Base-by-base conservation (phyloP, 345 rosid genomes). In the Bruguiera parviflora region DNA sequence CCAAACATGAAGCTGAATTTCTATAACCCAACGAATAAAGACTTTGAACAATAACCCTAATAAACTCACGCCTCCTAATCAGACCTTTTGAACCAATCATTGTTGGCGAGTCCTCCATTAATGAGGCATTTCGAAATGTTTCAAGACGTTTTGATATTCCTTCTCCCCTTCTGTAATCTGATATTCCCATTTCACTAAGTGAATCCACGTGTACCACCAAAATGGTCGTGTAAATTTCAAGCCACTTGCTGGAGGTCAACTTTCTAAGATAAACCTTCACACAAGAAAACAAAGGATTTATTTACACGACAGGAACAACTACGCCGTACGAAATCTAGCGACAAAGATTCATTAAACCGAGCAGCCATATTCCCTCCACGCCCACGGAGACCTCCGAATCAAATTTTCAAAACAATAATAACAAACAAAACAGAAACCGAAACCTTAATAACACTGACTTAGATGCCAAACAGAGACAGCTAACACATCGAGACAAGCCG, bases 1-100 rank as follows among this genome's bases (percentile, higher is more conserved):
- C 97, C 71, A 91, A 63, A 73, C 83, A 81, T 49, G 86, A 83
- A 70, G 91, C 97, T 13, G 96, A 88, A 53, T 71, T 86, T 29
- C 77, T 80, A 75, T 78, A 91, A 15, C 98, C 97, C 70, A 89
- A 79, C 0, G 97, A 82, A 81, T 87, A 82, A 43, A 94, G 84
- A 66, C 89, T 84, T 58, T 91, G 96, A 61, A 94, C 73, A 28
- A 94, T 70, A 63, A 89, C 73, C 72, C 95, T 81, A 5, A 89
- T 60, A 43, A 94, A 84, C 71, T 94, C 98, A 37, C 80, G 81
- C 73, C 78, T 82, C 70, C 75, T 85, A 63, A 91, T 71, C 5
- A 91, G 69, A 32, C 92, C 96, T 75, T 82, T 87, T 0, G 89
- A 62, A 11, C 96, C 96, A 71, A 91, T 66, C 35, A 71, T 7